phyloP scores from a whole-genome alignment of 371 early-diverging fungal genomes.

The Mucor circinelloides region DNA sequence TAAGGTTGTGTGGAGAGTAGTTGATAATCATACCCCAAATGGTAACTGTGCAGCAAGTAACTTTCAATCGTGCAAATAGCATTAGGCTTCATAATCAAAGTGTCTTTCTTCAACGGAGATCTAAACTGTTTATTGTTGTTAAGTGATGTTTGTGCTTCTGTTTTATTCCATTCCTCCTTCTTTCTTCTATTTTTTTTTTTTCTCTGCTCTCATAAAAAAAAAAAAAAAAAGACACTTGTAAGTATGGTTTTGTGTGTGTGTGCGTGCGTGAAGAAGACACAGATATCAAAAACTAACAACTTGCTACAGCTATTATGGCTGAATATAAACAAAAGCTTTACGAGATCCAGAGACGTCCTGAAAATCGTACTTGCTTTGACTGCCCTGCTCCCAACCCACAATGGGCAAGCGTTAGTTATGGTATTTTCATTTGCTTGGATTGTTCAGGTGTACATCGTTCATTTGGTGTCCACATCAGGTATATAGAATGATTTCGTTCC shows the following conservation, averaged over 20 bases:
- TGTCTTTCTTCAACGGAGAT: not conserved
- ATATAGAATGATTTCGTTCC: conserved; percentile 10
- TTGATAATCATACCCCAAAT: no score
- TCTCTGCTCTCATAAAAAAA: not conserved
- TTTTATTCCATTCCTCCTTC: not conserved
- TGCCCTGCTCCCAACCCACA: conserved; percentile 85
- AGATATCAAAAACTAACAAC: not conserved
- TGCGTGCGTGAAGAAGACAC: not conserved
- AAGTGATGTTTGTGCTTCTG: not conserved
- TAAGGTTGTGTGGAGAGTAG: no score
- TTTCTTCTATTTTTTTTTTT: not conserved
- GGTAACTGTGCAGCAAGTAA: no score
- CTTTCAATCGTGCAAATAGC: no score
- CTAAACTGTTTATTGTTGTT: not conserved
- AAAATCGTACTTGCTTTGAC: conserved; percentile 81
- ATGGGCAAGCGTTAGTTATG: conserved; percentile 96
- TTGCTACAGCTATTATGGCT: conserved; percentile 23
- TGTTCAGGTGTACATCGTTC: conserved; percentile 94
- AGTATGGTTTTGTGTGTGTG: not conserved
- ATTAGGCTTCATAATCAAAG: no score
- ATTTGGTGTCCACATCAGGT: conserved; percentile 93
- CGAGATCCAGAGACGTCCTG: conserved; percentile 73
- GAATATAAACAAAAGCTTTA: conserved; percentile 69
- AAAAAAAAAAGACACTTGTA: not conserved
- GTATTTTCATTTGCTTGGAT: conserved; percentile 97